A percentile compares a stretch with the other conserved stretches of the same genome.
These are phyloP conservation scores for Crithidia sp. DNA, from an alignment of 208 protist genomes.

Conservation along the genomic window DNA sequence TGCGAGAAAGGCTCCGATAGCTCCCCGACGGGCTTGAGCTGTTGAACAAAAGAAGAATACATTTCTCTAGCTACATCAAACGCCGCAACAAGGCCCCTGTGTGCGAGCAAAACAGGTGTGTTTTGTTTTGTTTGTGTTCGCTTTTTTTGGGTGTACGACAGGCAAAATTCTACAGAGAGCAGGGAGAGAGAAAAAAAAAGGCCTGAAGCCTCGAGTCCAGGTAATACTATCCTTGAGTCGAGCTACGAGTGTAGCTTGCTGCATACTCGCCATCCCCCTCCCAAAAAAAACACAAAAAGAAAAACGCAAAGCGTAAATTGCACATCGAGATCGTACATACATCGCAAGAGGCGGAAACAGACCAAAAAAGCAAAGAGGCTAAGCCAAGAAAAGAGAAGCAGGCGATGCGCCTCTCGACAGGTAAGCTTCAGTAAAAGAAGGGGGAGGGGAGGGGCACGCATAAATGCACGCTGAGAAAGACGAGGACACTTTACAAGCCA, in stretches of 20 bases:
- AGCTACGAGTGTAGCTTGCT: neutral
- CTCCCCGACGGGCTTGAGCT: too few species aligned
- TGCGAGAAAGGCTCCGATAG: too few species aligned
- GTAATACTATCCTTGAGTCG: neutral
- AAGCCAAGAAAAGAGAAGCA: slow-evolving; percentile 7
- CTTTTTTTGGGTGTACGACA: neutral
- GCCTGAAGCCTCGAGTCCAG: neutral
- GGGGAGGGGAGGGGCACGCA: neutral
- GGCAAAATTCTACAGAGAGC: neutral
- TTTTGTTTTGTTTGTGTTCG: neutral
- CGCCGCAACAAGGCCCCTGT: neutral
- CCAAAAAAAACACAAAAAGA: neutral
- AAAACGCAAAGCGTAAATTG: neutral
- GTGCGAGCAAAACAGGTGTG: neutral
- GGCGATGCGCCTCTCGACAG: neutral
- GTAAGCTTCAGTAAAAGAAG: neutral
- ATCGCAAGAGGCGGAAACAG: slow-evolving; percentile 6
- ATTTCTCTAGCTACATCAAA: too few species aligned
- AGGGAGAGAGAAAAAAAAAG: slow-evolving; percentile 9
- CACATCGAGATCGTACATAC: neutral
- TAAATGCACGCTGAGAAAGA: slow-evolving; percentile 2
- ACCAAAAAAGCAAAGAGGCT: slow-evolving; percentile 2
- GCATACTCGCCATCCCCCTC: neutral
- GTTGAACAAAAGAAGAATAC: too few species aligned
- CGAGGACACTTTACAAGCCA: neutral